Evolutionary conservation across 306 rosid genomes (phyloP).

Genomic region (Herpetospermum pedunculosum): DNA sequence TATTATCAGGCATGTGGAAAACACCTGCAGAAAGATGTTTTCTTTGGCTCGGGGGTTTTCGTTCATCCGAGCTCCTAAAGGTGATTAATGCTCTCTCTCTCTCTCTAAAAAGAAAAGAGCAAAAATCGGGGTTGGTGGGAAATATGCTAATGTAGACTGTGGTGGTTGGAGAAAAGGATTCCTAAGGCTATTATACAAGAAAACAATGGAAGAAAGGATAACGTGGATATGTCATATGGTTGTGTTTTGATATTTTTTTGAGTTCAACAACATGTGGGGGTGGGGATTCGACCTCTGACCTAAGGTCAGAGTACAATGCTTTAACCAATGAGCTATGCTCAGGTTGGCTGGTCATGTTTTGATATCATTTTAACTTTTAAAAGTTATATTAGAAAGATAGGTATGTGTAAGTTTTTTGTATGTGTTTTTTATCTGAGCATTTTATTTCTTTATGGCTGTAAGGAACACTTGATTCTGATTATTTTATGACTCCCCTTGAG

Average conservation of each 20-base stretch:
- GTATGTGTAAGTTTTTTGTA: no score
- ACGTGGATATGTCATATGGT: no score
- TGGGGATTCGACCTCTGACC: no score
- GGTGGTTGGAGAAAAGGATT: neutral
- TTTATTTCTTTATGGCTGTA: neutral
- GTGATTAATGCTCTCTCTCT: constrained; percentile 23
- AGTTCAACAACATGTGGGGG: no score
- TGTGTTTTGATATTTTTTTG: no score
- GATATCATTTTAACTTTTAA: neutral
- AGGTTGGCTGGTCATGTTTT: neutral
- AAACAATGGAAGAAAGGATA: neutral
- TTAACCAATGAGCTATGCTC: no score
- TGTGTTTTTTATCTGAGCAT: neutral
- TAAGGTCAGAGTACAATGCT: no score
- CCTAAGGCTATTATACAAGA: neutral
- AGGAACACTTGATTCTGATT: neutral
- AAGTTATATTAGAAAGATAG: neutral
- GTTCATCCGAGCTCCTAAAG: constrained; percentile 93
- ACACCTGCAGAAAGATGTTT: constrained; percentile 97
- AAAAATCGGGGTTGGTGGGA: neutral
- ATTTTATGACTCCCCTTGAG: neutral
- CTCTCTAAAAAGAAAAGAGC: neutral
- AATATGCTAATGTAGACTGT: neutral
- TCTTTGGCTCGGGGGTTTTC: constrained; percentile 95
- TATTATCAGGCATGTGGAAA: constrained; percentile 99